These are phyloP conservation scores for Ziziphus jujuba DNA, from an alignment of 306 rosid species.

Conservation along the genomic window DNA sequence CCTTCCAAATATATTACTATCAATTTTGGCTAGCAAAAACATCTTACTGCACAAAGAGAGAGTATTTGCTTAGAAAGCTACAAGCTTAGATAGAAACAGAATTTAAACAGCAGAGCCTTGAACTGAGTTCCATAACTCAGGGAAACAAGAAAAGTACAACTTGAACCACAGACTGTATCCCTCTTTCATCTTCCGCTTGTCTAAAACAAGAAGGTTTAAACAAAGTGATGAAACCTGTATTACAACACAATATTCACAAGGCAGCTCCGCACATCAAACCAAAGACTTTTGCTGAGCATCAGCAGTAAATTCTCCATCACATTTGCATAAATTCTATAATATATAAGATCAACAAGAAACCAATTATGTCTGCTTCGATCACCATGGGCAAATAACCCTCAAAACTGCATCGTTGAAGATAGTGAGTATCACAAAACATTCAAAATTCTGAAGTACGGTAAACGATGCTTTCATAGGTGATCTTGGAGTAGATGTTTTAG, in stretches of 20 bases:
- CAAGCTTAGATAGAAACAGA: not conserved
- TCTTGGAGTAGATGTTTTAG: slow-evolving; percentile 7
- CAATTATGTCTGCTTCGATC: slow-evolving; percentile 16
- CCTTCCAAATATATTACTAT: too few relatives aligned
- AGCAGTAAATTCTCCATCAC: slow-evolving; percentile 20
- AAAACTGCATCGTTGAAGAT: slow-evolving; percentile 23
- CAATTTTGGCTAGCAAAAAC: too few relatives aligned
- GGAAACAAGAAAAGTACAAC: not conserved
- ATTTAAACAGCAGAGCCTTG: not conserved
- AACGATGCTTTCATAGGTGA: slow-evolving; percentile 6
- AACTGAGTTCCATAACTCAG: slow-evolving; percentile 6
- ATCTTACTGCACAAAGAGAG: not conserved
- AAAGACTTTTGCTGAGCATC: slow-evolving; percentile 11
- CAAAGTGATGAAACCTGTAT: slow-evolving; percentile 13
- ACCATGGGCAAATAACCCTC: slow-evolving; percentile 7
- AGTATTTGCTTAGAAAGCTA: slow-evolving; percentile 5
- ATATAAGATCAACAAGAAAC: too few relatives aligned
- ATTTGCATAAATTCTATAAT: slow-evolving; percentile 20
- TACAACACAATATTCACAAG: slow-evolving; percentile 32
- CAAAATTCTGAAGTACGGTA: not conserved
- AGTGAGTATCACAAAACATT: slow-evolving; percentile 1
- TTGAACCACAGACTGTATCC: not conserved
- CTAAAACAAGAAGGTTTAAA: slow-evolving; percentile 12
- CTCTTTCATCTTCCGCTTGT: slow-evolving; percentile 7
- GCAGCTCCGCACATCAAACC: slow-evolving; percentile 32